phyloP scores from a whole-genome alignment of 495 filamentous ascomycete species.

The Mytilinidion resinicola region DNA sequence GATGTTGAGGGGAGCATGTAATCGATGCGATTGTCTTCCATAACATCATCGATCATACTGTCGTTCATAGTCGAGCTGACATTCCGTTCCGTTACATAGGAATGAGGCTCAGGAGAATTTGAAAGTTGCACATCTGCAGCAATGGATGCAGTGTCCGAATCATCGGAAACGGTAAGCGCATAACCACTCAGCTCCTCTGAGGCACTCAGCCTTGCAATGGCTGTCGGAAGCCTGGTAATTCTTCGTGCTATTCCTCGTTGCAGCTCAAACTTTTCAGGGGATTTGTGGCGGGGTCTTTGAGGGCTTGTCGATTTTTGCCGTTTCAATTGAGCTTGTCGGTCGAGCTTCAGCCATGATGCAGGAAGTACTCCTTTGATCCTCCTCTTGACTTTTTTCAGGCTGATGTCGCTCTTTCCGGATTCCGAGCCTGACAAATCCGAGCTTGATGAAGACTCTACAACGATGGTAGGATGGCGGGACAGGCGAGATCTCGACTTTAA shows the following conservation, averaged over 20 bases:
- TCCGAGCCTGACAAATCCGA: slow-evolving; percentile 3
- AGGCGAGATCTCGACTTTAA: not conserved
- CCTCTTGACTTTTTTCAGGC: slow-evolving; percentile 41
- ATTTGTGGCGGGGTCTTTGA: slow-evolving; percentile 7
- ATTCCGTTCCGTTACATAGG: too few relatives aligned
- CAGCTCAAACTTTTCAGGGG: slow-evolving; percentile 22
- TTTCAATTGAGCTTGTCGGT: slow-evolving; percentile 42
- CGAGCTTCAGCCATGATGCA: slow-evolving; percentile 80
- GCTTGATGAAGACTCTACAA: not conserved
- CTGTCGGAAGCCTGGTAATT: not conserved
- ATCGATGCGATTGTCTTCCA: slow-evolving; percentile 55
- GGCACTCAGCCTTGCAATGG: not conserved
- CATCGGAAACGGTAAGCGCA: slow-evolving; percentile 17
- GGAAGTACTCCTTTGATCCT: slow-evolving; percentile 80
- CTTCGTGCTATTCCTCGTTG: slow-evolving; percentile 49
- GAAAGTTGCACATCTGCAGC: not conserved
- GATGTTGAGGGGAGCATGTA: slow-evolving; percentile 44
- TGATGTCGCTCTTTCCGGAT: slow-evolving; percentile 23
- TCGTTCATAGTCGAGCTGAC: too few relatives aligned
- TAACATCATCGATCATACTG: slow-evolving; percentile 27
- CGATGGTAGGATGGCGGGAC: not conserved
- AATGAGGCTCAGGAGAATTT: not conserved
- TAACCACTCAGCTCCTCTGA: not conserved
- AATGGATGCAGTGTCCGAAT: slow-evolving; percentile 4
- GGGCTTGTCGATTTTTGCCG: slow-evolving; percentile 31